Percentiles rank a stretch among this genome's conserved stretches.
Evolutionary conservation across 768 basidiomycete species (phyloP).

Genomic region (Macrocybe gigantea): DNA sequence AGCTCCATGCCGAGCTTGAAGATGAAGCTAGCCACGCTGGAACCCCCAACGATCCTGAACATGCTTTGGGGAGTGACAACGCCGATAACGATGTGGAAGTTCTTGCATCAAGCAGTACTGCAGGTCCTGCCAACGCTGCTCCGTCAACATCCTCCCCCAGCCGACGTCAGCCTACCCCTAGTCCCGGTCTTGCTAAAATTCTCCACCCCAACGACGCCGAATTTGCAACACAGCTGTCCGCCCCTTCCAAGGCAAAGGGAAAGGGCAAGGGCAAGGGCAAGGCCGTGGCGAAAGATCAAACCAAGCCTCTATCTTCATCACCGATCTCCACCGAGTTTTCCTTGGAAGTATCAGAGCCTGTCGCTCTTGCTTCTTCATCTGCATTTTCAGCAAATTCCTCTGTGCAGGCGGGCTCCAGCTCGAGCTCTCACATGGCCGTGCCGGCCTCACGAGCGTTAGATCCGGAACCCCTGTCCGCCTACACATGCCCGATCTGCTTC

Average conservation of each 20-base stretch:
- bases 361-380: not conserved
- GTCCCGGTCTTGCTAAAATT: slow-evolving; percentile 18
- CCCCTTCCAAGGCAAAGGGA: not conserved
- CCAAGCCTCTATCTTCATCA: not conserved
- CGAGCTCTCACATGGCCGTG: slow-evolving; percentile 7
- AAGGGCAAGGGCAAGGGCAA: not conserved
- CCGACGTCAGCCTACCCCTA: slow-evolving; percentile 12
- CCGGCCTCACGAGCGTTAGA: slow-evolving; percentile 5
- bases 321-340: too few relatives aligned
- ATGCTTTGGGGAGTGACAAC: not conserved
- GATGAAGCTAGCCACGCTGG: not conserved
- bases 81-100: not conserved
- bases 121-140: not conserved
- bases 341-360: not conserved
- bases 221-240: not conserved
- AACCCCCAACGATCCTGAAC: not conserved
- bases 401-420: slow-evolving; percentile 2
- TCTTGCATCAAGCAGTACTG: not conserved
- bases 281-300: slow-evolving; percentile 3
- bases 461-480: slow-evolving; percentile 45
- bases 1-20: not conserved
- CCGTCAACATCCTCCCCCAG: not conserved
- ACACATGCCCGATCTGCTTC: slow-evolving; percentile 79
- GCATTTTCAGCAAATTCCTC: not conserved
- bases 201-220: slow-evolving; percentile 12